Evolutionary conservation across 345 rosid species (phyloP), one percentile per base, ranked within the genome.

Genomic region (Jatropha curcas): DNA sequence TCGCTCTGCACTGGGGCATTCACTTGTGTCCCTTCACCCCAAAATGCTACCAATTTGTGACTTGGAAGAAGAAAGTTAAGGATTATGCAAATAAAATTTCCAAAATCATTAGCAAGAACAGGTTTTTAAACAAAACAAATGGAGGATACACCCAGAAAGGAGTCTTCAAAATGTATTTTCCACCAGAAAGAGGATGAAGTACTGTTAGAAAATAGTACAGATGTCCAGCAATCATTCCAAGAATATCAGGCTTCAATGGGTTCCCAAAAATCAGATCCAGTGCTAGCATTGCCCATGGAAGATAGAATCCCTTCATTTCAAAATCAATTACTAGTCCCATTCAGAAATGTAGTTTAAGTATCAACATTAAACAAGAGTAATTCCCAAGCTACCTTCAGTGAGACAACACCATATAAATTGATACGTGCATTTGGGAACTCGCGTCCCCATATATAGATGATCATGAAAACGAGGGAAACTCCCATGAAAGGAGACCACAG

Each of bases 121-220:
- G 17, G 11, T 13, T 14, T 14, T 48, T 41, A 48, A 34, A 17
- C 0, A 46, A 24, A 3, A 25, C 25, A n/a, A 79, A n/a, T n/a
- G n/a, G n/a, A 88, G 90, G 93, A 89, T 89, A 87, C 89, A 87
- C 88, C 86, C 85, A 89, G 30, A 80, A 71, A 41, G 93, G 93
- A 46, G 93, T 87, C 84, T 84, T 87, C 68, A 86, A 56, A 14
- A 81, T 30, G 78, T 67, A 74, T 17, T 72, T 83, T 10, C 91
- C 91, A 58, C 88, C 86, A 11, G 89, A 81, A 30, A 89, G 93
- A 60, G 91, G 93, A 77, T 89, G 84, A 71, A 89, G 88, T 14
- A 86, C 93, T 2, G 93, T 89, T 4, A 89, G 65, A 73, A 85
- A 87, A 72, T 89, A 87, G 58, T 83, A 84, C 4, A 86, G 68